Evolutionary conservation across 75 land plant genomes (phyloP).

Genomic region (Pinus taeda): DNA sequence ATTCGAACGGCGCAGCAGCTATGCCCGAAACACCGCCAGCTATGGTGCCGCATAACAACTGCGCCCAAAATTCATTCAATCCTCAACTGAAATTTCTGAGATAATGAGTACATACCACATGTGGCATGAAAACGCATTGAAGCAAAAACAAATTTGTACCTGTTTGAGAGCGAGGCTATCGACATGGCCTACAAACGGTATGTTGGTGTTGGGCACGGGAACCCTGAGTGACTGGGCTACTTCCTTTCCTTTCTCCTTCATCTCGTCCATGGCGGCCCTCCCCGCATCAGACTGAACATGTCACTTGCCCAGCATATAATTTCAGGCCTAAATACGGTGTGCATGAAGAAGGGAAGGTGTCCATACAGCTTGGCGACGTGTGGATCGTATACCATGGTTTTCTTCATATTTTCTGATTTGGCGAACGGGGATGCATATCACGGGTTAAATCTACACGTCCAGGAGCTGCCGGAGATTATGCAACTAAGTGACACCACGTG

Average conservation of each 20-base stretch:
- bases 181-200: constrained; percentile 29
- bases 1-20: constrained; percentile 23
- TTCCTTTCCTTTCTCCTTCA: constrained; percentile 13
- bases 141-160: constrained; percentile 1
- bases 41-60: constrained; percentile 36
- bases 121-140: not conserved
- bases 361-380: no score
- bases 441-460: no score
- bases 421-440: no score
- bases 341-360: no score
- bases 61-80: not conserved
- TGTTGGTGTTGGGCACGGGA: constrained; percentile 24
- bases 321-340: no score
- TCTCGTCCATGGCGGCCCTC: not conserved
- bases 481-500: no score
- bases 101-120: not conserved
- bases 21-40: constrained; percentile 39
- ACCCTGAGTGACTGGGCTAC: constrained; percentile 17
- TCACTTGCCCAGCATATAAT: no score
- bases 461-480: no score
- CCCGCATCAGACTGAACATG: no score
- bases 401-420: no score
- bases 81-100: not conserved
- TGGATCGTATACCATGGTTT: no score
- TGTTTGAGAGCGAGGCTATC: constrained; percentile 34